Evolutionary conservation across 2,329 filamentous ascomycete genomes (phyloP), one percentile per base, ranked within the genome.

Genomic region (Seiridium cupressi): DNA sequence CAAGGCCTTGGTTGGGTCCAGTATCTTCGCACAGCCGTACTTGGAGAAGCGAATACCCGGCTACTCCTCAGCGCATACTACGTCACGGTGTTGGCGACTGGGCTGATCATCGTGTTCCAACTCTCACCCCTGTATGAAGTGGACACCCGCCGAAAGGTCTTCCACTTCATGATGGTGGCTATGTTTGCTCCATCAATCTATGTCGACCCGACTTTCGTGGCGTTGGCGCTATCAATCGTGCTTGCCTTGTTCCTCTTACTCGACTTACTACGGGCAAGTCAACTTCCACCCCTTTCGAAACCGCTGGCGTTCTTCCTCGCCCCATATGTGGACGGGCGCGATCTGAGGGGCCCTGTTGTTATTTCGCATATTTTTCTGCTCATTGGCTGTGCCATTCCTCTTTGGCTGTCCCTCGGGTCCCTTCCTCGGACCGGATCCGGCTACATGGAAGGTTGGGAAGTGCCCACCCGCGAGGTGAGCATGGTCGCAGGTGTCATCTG

Each of bases 131-230:
- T 91, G 55, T 93, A 91, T 65, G 93, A 97, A 75, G 94, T 99
- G 51, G 95, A 99, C 76, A 99, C 95, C 1, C 86, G 95, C 55
- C 88, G 95, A 55, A 99, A 99, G 75, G 91, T 98, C 32, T 99
- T 99, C 73, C 95, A 99, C 74, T 96, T 96, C 66, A 97, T 94
- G 84, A 98, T 98, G 90, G 94, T 98, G 6, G 87, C 88, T 59
- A 97, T 99, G 92, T 89, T 99, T 59, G 82, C 98, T 2, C 93
- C 95, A 0, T 87, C 91, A 1, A 91, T 89, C 2, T 97, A 88
- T 71, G 78, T 98, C 64, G 95, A 99, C 73, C 94, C 95, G 1
- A 82, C 89, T 46, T 98, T 92, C 73, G 88, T 89, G 55, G 86
- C 90, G 1, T 80, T 99, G 10, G 92, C 93, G 0, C 81, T 98